Base-by-base conservation (phyloP, 352 stramenopile species). In the Phytophthora crassamura region DNA sequence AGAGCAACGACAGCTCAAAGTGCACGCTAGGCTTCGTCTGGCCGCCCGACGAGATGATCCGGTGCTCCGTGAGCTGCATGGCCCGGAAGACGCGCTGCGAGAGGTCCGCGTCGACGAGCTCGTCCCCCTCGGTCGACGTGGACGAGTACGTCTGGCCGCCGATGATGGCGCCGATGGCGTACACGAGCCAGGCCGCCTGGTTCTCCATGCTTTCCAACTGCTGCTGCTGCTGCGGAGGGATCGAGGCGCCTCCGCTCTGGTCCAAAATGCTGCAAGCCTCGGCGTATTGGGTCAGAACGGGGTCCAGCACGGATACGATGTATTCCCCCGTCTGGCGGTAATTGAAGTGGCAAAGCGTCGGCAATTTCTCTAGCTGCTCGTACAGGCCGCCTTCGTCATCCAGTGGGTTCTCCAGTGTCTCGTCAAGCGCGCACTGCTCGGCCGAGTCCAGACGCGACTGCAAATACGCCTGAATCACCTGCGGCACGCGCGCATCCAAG, bases 171-270 rank as follows among this genome's bases (percentile, higher is more conserved):
- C 94, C 97, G 50, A 99, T 93, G 18, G 98, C 94, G 72, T 99
- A 99, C 41, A 98, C 95, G 18, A 99, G 74, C 97, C 97, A 99
- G 12, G 97, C 98, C 45, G 99, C 75, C 73, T 99, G 94, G 47
- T 93, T 97, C 72, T 99, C 97, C 63, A 99, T 86, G 36, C 77
- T 90, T 45, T 80, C 67, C 18, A 93, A 65, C 39, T 87, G 82
- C 52, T 93, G 80, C 34, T 94, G 75, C 45, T 78, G 70, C 16
- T 69, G 70, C 22, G 40, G 64, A 10, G 62, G 54, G n/a, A 78
- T 70, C 7, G 61, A 46, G 7, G 66, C 48, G 7, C 82, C 74
- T 3, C 75, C 75, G 42, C 79, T 84, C 62, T 92, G 80, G 60
- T 95, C 72, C 69, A 92, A 55, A 69, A 97, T 78, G 57, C 81